phyloP scores from a whole-genome alignment of 495 filamentous ascomycete genomes.

The Penicillium roqueforti region DNA sequence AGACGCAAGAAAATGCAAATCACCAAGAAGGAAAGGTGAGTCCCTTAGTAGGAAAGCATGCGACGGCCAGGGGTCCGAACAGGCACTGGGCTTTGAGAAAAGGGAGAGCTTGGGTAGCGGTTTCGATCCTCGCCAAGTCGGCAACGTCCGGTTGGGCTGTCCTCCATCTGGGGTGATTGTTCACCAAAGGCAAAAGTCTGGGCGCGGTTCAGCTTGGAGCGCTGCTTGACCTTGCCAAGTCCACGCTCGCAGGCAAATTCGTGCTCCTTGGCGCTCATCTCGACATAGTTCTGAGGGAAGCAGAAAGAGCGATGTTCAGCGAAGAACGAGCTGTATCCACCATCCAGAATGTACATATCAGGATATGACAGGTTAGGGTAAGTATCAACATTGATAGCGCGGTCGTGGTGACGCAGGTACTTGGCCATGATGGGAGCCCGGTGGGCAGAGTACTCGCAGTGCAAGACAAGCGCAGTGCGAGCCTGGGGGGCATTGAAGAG shows the following conservation, averaged over 20 bases:
- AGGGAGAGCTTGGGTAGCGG: slow-evolving; percentile 45
- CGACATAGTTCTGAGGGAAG: slow-evolving; percentile 90
- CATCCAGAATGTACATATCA: slow-evolving; percentile 94
- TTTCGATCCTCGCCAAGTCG: slow-evolving; percentile 39
- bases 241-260: slow-evolving; percentile 88
- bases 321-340: slow-evolving; percentile 94
- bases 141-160: slow-evolving; percentile 70
- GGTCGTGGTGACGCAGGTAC: slow-evolving; percentile 82
- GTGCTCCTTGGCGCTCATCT: slow-evolving; percentile 89
- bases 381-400: slow-evolving; percentile 69
- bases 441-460: slow-evolving; percentile 98
- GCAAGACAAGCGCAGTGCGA: slow-evolving; percentile 80
- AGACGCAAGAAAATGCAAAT: slow-evolving; percentile 5
- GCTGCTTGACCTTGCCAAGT: slow-evolving; percentile 79
- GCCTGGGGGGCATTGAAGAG: slow-evolving; percentile 67
- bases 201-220: slow-evolving; percentile 77
- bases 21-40: neutral
- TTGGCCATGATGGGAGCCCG: slow-evolving; percentile 87
- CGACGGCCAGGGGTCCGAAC: slow-evolving; percentile 57
- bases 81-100: slow-evolving; percentile 50
- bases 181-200: slow-evolving; percentile 93
- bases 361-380: slow-evolving; percentile 91
- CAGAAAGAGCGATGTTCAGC: slow-evolving; percentile 69
- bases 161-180: slow-evolving; percentile 62
- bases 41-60: slow-evolving; percentile 63